These are phyloP conservation scores for Plantago elongata DNA, from an alignment of 257 asterid species.

Conservation along the genomic window DNA sequence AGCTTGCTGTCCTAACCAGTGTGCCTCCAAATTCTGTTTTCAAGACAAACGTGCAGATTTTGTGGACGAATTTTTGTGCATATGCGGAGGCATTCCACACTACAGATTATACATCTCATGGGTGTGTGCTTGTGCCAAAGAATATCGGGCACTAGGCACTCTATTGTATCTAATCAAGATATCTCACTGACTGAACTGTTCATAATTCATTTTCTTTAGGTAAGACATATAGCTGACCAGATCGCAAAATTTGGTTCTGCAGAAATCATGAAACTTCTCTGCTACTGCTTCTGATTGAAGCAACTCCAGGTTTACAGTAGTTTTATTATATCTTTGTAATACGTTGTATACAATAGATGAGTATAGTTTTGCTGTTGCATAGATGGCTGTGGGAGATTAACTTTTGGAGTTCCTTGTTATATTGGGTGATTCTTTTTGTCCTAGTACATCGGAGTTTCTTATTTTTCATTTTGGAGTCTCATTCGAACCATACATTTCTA, in stretches of 20 bases:
- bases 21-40: not conserved
- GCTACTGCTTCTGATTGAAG: not conserved
- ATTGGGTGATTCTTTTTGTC: no score
- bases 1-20: slow-evolving; percentile 39
- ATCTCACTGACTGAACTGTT: slow-evolving; percentile 21
- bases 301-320: not conserved
- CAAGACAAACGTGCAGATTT: slow-evolving; percentile 9
- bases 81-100: slow-evolving; percentile 6
- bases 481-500: no score
- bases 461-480: no score
- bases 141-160: not conserved
- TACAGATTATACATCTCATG: not conserved
- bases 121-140: not conserved
- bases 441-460: no score
- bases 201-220: slow-evolving; percentile 8
- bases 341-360: not conserved
- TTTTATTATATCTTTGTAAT: not conserved
- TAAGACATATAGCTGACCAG: slow-evolving; percentile 5
- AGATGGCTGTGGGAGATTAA: not conserved
- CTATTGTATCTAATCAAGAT: not conserved
- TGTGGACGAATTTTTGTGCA: slow-evolving; percentile 10
- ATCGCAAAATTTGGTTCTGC: not conserved
- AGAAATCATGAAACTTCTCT: slow-evolving; percentile 3
- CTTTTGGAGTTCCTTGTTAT: no score
- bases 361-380: not conserved